A percentile compares a stretch with the other conserved stretches of the same genome.
phyloP scores from a whole-genome alignment of 306 rosid species.

The Cicer arietinum region DNA sequence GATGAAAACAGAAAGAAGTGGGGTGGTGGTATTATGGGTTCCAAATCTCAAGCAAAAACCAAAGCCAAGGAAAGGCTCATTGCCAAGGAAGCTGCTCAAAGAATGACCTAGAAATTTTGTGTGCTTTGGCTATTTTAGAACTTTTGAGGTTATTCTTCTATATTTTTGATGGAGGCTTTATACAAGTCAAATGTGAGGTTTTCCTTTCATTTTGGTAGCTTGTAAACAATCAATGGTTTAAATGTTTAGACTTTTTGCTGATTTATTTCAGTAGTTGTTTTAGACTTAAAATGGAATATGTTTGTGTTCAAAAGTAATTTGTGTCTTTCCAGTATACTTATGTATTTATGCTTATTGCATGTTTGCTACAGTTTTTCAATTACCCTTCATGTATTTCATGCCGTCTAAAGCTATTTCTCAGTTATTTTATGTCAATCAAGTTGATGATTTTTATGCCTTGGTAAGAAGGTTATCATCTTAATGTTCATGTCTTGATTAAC shows the following conservation, averaged over 20 bases:
- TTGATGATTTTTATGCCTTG: neutral
- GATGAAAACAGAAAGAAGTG: slow-evolving; percentile 81
- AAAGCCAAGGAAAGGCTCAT: slow-evolving; percentile 70
- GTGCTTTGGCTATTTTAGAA: slow-evolving; percentile 19
- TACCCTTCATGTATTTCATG: neutral
- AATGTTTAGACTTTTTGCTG: neutral
- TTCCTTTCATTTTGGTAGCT: slow-evolving; percentile 34
- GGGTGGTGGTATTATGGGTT: slow-evolving; percentile 93
- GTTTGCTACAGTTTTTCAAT: neutral
- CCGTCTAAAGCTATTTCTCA: neutral
- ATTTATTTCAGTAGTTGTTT: slow-evolving; percentile 29
- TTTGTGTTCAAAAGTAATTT: neutral
- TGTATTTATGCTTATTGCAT: neutral
- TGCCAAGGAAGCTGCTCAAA: slow-evolving; percentile 87
- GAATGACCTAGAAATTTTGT: slow-evolving; percentile 54
- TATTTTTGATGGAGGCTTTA: slow-evolving; percentile 11
- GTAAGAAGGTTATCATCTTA: neutral
- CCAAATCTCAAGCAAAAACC: slow-evolving; percentile 82
- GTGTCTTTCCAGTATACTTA: neutral
- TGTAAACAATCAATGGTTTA: slow-evolving; percentile 25
- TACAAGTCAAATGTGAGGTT: slow-evolving; percentile 27
- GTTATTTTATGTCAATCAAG: neutral
- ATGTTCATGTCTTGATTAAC: too few relatives aligned
- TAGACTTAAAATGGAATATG: slow-evolving; percentile 29
- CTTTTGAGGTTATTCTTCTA: slow-evolving; percentile 24